phyloP scores from a whole-genome alignment of 768 basidiomycete genomes.

The Tricholoma terreum region DNA sequence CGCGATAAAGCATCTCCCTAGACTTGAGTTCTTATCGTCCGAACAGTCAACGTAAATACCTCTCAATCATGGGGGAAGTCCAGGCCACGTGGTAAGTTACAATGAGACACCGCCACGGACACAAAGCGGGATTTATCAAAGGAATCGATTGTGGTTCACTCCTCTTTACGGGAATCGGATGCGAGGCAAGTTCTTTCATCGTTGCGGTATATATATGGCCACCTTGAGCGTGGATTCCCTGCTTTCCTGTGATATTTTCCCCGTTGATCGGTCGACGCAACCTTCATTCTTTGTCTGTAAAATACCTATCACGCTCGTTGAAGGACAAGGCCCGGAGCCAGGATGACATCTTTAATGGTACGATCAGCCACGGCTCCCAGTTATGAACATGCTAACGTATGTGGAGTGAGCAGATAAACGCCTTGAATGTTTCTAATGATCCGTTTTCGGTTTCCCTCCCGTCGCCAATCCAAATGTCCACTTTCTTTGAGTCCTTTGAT shows the following conservation, averaged over 20 bases:
- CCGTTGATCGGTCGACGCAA: slow-evolving; percentile 19
- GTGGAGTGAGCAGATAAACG: slow-evolving; percentile 7
- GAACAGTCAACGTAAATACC: not conserved
- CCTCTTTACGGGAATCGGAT: not conserved
- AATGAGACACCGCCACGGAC: slow-evolving; percentile 6
- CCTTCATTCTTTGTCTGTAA: not conserved
- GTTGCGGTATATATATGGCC: slow-evolving; percentile 7
- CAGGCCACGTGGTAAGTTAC: not conserved
- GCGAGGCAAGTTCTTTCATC: not conserved
- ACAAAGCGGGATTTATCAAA: slow-evolving; percentile 11
- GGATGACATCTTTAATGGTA: slow-evolving; percentile 15
- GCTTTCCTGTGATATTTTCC: not conserved
- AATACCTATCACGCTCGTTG: slow-evolving; percentile 6
- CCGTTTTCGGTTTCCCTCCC: slow-evolving; percentile 6
- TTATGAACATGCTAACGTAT: not conserved
- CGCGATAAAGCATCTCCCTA: not conserved
- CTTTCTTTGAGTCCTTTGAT: slow-evolving; percentile 16
- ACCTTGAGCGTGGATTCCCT: not conserved
- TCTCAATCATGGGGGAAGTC: too few species aligned
- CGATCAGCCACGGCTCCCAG: not conserved
- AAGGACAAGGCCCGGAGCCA: slow-evolving; percentile 12
- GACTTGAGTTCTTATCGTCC: not conserved
- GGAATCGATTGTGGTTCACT: slow-evolving; percentile 3
- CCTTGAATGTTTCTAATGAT: slow-evolving; percentile 10
- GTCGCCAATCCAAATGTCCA: slow-evolving; percentile 8